phyloP scores from a whole-genome alignment of 192 early-diverging fungal genomes.

The Dissophora ornata region DNA sequence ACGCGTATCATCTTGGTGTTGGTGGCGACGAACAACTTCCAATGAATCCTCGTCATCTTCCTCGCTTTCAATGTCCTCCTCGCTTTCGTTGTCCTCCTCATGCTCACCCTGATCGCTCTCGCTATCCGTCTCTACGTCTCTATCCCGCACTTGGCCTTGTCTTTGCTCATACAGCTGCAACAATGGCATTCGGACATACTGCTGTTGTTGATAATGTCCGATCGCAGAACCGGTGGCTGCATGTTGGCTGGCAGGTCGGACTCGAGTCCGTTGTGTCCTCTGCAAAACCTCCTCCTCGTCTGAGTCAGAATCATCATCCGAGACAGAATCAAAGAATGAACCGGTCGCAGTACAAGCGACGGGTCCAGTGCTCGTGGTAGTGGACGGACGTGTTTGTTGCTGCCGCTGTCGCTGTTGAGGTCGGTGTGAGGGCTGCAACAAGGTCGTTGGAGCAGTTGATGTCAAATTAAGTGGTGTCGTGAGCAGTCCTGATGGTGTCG shows the following conservation, averaged over 20 bases:
- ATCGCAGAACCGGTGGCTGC: too few relatives aligned
- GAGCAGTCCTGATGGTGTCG: neutral
- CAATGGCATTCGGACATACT: too few relatives aligned
- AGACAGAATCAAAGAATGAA: constrained; percentile 36
- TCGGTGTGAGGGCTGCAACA: neutral
- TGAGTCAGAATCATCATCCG: constrained; percentile 35
- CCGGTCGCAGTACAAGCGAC: constrained; percentile 4
- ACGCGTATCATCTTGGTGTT: constrained; percentile 10
- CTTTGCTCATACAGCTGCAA: too few relatives aligned
- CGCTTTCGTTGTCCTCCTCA: neutral
- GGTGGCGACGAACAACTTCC: neutral
- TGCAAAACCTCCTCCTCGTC: constrained; percentile 6
- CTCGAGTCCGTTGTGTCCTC: neutral
- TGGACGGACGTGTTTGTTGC: neutral
- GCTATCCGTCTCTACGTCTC: too few relatives aligned
- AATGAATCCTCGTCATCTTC: neutral
- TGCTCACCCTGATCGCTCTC: too few relatives aligned
- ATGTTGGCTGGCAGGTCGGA: neutral
- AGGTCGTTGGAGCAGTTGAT: too few relatives aligned
- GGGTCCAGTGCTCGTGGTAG: neutral
- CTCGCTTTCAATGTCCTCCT: constrained; percentile 6
- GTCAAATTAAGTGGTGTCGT: too few relatives aligned
- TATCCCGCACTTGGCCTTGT: too few relatives aligned
- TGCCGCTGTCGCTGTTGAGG: neutral
- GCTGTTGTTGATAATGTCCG: too few relatives aligned